Evolutionary conservation across 306 rosid genomes (phyloP).

Genomic region (Quercus suber): DNA sequence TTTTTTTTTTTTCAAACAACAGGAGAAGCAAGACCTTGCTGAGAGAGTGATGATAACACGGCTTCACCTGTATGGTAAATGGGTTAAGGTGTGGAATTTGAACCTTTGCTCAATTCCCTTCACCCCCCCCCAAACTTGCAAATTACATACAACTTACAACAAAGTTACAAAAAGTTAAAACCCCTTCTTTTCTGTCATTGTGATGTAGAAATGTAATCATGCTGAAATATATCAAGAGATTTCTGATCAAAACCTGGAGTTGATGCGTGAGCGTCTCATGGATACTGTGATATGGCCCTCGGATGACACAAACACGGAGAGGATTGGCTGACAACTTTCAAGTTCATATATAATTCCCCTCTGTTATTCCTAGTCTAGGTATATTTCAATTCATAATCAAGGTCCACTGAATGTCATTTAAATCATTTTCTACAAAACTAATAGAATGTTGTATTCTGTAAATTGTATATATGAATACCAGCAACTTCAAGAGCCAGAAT

Average conservation of each 20-base stretch:
- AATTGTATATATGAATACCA: conserved; percentile 30
- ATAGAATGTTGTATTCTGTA: conserved; percentile 22
- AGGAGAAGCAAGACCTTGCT: conserved; percentile 91
- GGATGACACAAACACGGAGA: conserved; percentile 90
- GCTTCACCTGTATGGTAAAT: conserved; percentile 88
- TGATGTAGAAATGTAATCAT: conserved; percentile 84
- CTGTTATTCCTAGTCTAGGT: conserved; percentile 34
- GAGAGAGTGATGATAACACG: conserved; percentile 97
- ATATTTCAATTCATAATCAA: conserved; percentile 21
- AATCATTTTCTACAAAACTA: conserved; percentile 23
- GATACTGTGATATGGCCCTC: conserved; percentile 99
- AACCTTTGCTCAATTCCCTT: background rate
- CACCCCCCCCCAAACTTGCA: background rate
- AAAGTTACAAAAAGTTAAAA: background rate
- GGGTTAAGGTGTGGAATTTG: conserved; percentile 70
- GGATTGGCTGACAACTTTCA: conserved; percentile 49
- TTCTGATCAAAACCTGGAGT: conserved; percentile 76
- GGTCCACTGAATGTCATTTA: conserved; percentile 19
- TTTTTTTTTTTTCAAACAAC: conserved; percentile 7
- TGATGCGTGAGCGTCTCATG: conserved; percentile 90
- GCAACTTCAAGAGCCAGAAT: conserved; percentile 11
- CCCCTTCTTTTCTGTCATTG: background rate
- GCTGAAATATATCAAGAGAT: conserved; percentile 85
- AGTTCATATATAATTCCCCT: conserved; percentile 5
- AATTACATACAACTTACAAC: conserved; percentile 5